Evolutionary conservation across 139 green algal genomes (phyloP).

Genomic region (Pleodorina starrii): DNA sequence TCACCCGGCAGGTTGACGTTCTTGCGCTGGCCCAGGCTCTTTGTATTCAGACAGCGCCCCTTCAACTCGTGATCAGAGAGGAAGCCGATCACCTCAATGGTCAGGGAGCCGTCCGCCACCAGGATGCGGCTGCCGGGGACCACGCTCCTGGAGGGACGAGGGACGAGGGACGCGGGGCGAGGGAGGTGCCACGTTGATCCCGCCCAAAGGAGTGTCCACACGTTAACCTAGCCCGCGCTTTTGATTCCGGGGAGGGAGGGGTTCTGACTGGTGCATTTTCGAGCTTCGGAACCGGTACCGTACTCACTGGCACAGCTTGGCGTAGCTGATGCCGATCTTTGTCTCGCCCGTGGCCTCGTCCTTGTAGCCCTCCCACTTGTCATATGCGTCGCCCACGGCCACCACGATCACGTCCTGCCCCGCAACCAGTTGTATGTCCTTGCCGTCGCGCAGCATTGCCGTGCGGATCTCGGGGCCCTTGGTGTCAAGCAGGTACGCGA

Average conservation of each 20-base stretch:
- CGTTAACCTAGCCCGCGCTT: too few relatives aligned
- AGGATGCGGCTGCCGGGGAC: constrained; percentile 73
- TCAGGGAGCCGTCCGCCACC: constrained; percentile 75
- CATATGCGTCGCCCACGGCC: constrained; percentile 75
- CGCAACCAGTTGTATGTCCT: constrained; percentile 65
- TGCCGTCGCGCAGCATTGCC: constrained; percentile 69
- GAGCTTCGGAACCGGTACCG: not conserved
- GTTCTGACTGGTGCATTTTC: too few relatives aligned
- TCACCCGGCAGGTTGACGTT: constrained; percentile 77
- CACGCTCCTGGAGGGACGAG: constrained; percentile 34
- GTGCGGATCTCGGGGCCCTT: constrained; percentile 77
- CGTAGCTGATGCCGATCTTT: constrained; percentile 71
- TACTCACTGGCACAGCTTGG: constrained; percentile 70
- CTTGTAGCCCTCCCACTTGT: constrained; percentile 66
- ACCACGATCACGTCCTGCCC: constrained; percentile 76
- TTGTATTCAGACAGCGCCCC: constrained; percentile 58
- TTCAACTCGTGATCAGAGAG: constrained; percentile 61
- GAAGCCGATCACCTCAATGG: constrained; percentile 68
- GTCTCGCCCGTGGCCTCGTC: constrained; percentile 59
- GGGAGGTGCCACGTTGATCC: not conserved
- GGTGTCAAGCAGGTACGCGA: constrained; percentile 54
- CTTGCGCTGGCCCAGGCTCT: constrained; percentile 63
- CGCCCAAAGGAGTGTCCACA: too few relatives aligned
- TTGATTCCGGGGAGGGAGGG: too few relatives aligned
- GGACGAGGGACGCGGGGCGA: not conserved